These are phyloP conservation scores for Suillus hirtellus DNA, from an alignment of 768 basidiomycete species.

Conservation along the genomic window DNA sequence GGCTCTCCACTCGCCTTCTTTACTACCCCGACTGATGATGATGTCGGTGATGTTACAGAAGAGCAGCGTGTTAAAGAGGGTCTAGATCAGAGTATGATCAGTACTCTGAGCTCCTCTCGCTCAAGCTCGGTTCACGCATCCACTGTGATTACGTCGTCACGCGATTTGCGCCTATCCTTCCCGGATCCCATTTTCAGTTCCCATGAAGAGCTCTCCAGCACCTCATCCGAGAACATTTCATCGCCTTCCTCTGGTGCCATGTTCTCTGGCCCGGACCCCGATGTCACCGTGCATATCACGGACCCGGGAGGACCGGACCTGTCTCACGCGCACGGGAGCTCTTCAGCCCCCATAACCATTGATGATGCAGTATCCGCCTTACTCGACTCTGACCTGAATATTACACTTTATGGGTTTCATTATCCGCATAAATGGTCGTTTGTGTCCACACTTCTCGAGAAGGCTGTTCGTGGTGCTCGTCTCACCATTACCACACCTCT, in stretches of 20 bases:
- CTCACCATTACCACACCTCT: conserved; percentile 27
- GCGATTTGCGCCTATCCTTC: conserved; percentile 79
- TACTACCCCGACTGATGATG: conserved; percentile 32
- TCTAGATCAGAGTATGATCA: conserved; percentile 80
- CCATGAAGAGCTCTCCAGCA: conserved; percentile 54
- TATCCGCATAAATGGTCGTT: conserved; percentile 62
- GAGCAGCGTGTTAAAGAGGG: conserved; percentile 72
- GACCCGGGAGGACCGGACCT: conserved; percentile 39
- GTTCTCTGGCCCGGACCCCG: conserved; percentile 22
- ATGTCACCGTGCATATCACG: conserved; percentile 17
- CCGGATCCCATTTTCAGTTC: conserved; percentile 81
- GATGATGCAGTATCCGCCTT: conserved; percentile 24
- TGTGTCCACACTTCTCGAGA: conserved; percentile 58
- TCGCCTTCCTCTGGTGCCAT: conserved; percentile 36
- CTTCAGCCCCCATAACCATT: conserved; percentile 18
- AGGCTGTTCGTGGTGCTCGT: conserved; percentile 43
- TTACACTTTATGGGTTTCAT: conserved; percentile 68
- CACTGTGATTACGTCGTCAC: conserved; percentile 59
- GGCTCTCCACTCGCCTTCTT: conserved; percentile 21
- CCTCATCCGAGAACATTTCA: conserved; percentile 56
- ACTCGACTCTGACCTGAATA: conserved; percentile 48
- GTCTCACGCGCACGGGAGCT: conserved; percentile 38
- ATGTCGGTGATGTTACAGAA: conserved; percentile 46
- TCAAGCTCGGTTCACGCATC: conserved; percentile 58
- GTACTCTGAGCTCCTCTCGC: conserved; percentile 75